Conservation (phyloP, 495 filamentous ascomycete genomes). For the Viridothelium virens region DNA sequence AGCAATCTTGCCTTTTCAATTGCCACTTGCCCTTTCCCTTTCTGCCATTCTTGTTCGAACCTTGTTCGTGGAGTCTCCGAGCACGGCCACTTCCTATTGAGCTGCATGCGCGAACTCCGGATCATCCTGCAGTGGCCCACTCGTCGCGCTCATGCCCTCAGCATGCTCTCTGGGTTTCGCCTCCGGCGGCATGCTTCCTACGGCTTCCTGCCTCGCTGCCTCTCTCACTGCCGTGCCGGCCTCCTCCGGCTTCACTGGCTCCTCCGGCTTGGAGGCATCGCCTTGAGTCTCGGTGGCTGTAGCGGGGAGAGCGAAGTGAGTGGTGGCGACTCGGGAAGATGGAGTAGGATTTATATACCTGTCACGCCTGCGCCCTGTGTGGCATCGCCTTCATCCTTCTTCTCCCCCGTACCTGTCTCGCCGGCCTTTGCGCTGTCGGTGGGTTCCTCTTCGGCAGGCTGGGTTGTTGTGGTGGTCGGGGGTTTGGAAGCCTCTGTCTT, state of each 20-base stretch:
- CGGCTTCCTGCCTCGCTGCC: constrained; percentile 15
- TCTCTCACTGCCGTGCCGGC: background rate
- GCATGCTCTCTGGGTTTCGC: constrained; percentile 16
- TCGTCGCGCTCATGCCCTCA: constrained; percentile 29
- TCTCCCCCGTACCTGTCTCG: background rate
- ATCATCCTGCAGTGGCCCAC: constrained; percentile 27
- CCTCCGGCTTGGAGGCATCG: constrained; percentile 3
- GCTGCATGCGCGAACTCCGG: constrained; percentile 18
- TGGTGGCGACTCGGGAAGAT: background rate
- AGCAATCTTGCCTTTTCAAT: background rate
- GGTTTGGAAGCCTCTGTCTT: background rate
- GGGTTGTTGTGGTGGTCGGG: constrained; percentile 5
- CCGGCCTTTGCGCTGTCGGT: background rate
- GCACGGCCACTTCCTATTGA: background rate
- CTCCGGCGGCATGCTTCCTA: constrained; percentile 9
- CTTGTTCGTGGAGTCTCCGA: background rate
- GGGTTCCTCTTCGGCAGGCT: background rate
- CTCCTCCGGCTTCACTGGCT: constrained; percentile 11
- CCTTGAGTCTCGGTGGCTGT: constrained; percentile 12
- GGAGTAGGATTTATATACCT: constrained; percentile 5
- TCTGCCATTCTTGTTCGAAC: background rate
- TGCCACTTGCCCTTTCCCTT: background rate
- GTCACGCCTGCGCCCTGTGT: background rate
- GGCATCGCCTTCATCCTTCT: background rate
- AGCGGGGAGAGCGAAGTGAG: background rate